Evolutionary conservation across 2,329 filamentous ascomycete species (phyloP).

Genomic region (Tetracladium maxilliforme): DNA sequence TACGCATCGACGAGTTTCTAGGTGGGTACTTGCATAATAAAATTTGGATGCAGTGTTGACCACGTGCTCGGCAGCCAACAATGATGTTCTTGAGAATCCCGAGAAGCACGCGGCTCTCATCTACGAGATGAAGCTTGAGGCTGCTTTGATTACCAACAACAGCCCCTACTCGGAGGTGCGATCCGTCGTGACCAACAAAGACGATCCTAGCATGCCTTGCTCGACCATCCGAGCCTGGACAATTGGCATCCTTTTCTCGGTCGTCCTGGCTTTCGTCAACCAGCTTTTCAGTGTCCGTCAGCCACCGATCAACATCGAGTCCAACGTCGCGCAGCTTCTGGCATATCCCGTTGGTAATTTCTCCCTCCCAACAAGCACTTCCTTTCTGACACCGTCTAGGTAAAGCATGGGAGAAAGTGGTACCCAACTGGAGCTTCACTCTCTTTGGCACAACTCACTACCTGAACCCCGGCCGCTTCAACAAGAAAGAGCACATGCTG

Average conservation of each 20-base stretch:
- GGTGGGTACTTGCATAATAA: too few species aligned
- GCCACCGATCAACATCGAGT: conserved; percentile 22
- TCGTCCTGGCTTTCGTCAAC: conserved; percentile 16
- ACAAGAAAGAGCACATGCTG: conserved; percentile 26
- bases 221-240: conserved; percentile 24
- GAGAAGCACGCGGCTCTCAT: conserved; percentile 31
- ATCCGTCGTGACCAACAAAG: conserved; percentile 27
- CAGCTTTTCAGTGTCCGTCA: conserved; percentile 25
- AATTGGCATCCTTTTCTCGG: conserved; percentile 20
- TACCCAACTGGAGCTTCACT: conserved; percentile 34
- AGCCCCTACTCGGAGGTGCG: conserved; percentile 42
- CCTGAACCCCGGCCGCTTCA: conserved; percentile 22
- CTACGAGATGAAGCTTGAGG: conserved; percentile 38
- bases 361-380: conserved; percentile 1
- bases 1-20: conserved; percentile 23
- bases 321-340: conserved; percentile 23
- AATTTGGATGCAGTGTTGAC: too few species aligned
- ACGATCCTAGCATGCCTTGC: conserved; percentile 22
- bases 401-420: conserved; percentile 21
- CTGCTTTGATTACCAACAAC: conserved; percentile 36
- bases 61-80: too few species aligned
- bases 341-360: too few species aligned
- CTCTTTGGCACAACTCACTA: conserved; percentile 21
- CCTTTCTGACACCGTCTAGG: too few species aligned
- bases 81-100: conserved; percentile 25